These are phyloP conservation scores for Acacia crassicarpa DNA, from an alignment of 306 rosid species.

Conservation along the genomic window DNA sequence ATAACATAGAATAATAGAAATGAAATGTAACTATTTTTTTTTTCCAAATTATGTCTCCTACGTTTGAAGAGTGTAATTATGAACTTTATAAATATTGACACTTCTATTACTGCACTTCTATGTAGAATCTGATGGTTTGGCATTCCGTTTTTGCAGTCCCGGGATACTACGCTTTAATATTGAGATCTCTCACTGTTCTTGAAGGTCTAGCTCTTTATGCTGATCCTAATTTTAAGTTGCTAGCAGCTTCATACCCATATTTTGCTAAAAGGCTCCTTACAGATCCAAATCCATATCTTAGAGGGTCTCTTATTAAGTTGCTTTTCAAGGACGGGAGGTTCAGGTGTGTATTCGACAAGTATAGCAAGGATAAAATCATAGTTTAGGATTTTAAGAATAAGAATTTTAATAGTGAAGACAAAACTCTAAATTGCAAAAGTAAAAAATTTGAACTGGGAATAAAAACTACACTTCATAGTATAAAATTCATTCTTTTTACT, in stretches of 20 bases:
- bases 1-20: neutral
- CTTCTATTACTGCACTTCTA: constrained; percentile 21
- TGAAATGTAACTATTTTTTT: neutral
- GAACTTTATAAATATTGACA: constrained; percentile 14
- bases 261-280: constrained; percentile 96
- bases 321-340: constrained; percentile 90
- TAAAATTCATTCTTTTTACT: neutral
- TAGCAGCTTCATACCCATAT: constrained; percentile 97
- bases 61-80: constrained; percentile 22
- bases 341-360: constrained; percentile 52
- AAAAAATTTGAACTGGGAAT: neutral
- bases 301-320: constrained; percentile 92
- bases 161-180: constrained; percentile 87
- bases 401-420: neutral
- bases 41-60: constrained; percentile 4
- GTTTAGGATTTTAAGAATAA: neutral
- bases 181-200: constrained; percentile 91
- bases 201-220: constrained; percentile 95
- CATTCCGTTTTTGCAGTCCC: constrained; percentile 68
- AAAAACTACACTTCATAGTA: neutral
- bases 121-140: constrained; percentile 34
- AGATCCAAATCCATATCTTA: constrained; percentile 95
- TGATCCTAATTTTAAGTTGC: constrained; percentile 96
- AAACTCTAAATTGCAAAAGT: no score
- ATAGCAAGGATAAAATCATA: neutral